Base-by-base conservation (phyloP, 768 basidiomycete species). In the Pleurotus pulmonarius region DNA sequence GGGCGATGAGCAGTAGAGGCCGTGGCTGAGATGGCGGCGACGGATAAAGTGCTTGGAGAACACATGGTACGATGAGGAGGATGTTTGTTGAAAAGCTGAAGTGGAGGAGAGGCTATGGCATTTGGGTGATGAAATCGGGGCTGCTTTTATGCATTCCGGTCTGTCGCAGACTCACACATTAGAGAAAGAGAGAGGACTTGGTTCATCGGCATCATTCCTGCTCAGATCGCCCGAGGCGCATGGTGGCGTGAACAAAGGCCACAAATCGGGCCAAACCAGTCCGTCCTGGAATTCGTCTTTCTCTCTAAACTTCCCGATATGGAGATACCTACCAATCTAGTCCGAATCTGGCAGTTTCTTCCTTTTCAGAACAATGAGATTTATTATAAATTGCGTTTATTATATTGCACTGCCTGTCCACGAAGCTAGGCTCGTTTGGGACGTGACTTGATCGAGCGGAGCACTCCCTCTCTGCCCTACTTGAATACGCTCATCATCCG, bases 131-230 rank as follows among this genome's bases (percentile, higher is more conserved):
- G 29, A 34, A 51, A 51, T 16, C 41, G 49, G 49, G 46, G 38
- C 55, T 65, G 61, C 68, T 73, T 77, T 74, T 74, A 73, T 72
- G 60, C 52, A 55, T 45, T 38, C 26, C 49, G 49, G 43, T 51
- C 15, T 49, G 26, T 29, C 26, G 26, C 26, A 29, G 4, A 34
- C 29, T 34, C 29, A 34, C 29, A 34, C 29, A 34, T 29, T 34
- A 34, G 29, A 34, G 29, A 34, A 1, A 34, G 29, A 34, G 29
- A 34, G 29, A 9, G 26, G 6, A 34, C 8, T 34, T 34, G 45
- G 41, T 44, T 44, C 55, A 60, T 67, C 63, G 64, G 67, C 60
- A 67, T 66, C 65, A 63, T 34, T 25, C 41, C 16, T 29, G 11
- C 57, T 54, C 63, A 68, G 60, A 63, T 63, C 60, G 66, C 61